phyloP scores from a whole-genome alignment of 805 yeast genomes.

The Schwanniomyces sp. region DNA sequence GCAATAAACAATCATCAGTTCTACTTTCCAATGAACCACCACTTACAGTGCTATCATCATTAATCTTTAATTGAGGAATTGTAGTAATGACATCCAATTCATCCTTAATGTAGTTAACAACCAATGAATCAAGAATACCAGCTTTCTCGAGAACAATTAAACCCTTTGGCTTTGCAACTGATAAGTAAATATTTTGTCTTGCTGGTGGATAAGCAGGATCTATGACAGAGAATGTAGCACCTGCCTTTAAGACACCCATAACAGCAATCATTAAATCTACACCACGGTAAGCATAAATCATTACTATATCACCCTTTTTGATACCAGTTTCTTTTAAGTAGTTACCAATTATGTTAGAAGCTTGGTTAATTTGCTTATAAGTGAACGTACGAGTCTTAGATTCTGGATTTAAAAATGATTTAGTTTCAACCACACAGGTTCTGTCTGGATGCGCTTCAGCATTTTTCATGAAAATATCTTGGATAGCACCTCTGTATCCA shows the following conservation, averaged over 20 bases:
- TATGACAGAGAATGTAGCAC: conserved; percentile 97
- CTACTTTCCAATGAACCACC: conserved; percentile 50
- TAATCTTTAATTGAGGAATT: conserved; percentile 75
- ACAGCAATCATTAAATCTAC: conserved; percentile 96
- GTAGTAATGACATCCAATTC: conserved; percentile 73
- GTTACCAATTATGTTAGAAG: conserved; percentile 92
- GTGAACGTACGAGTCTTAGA: conserved; percentile 70
- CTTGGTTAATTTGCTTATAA: conserved; percentile 85
- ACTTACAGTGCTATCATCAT: conserved; percentile 67
- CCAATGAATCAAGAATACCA: conserved; percentile 75
- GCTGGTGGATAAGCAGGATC: conserved; percentile 99
- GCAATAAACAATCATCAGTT: conserved; percentile 48
- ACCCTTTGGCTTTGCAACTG: conserved; percentile 92
- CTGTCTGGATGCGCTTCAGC: conserved; percentile 84
- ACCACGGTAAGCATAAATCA: conserved; percentile 97
- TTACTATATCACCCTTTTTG: conserved; percentile 88
- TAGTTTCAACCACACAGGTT: conserved; percentile 90
- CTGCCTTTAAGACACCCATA: conserved; percentile 97
- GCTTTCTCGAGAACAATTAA: conserved; percentile 89
- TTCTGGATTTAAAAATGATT: conserved; percentile 56
- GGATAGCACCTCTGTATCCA: conserved; percentile 91
- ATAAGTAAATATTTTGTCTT: conserved; percentile 88
- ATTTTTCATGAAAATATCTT: conserved; percentile 88
- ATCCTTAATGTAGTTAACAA: conserved; percentile 69
- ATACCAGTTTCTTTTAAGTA: conserved; percentile 80